Evolutionary conservation across 164 flowering plant genomes (phyloP).

Genomic region (Dillenia suffruticosa): DNA sequence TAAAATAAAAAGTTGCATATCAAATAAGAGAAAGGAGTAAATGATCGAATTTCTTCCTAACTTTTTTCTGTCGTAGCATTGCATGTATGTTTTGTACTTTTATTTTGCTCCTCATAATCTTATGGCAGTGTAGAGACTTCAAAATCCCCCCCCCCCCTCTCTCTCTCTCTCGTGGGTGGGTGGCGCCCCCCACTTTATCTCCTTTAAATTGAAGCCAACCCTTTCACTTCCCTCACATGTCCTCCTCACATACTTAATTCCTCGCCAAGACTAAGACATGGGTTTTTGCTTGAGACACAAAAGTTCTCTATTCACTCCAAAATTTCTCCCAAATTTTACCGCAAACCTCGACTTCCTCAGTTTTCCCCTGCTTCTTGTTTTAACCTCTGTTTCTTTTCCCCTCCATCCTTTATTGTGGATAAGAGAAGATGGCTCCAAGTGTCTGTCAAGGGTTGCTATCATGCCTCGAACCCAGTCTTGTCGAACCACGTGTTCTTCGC

Average conservation of each 20-base stretch:
- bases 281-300: too few relatives aligned
- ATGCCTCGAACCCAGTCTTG: constrained; percentile 32
- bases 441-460: constrained; percentile 37
- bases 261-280: too few relatives aligned
- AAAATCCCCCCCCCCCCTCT: neutral
- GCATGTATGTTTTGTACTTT: neutral
- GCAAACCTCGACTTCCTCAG: too few relatives aligned
- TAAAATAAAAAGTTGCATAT: too few relatives aligned
- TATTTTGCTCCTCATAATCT: neutral
- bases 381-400: neutral
- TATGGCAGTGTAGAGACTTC: too few relatives aligned
- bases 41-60: too few relatives aligned
- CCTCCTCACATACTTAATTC: neutral
- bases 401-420: constrained; percentile 3
- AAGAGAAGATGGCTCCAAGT: constrained; percentile 31
- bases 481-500: constrained; percentile 25
- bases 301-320: too few relatives aligned
- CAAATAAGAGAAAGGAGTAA: too few relatives aligned
- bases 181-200: too few relatives aligned
- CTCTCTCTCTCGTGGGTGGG: neutral
- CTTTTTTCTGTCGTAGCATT: too few relatives aligned
- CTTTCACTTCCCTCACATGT: constrained; percentile 20
- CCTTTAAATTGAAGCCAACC: constrained; percentile 31
- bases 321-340: too few relatives aligned
- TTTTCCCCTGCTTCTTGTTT: neutral